Evolutionary conservation across 805 yeast genomes (phyloP), one percentile per base, ranked within the genome.

Genomic region (Suhomyces prunicola): DNA sequence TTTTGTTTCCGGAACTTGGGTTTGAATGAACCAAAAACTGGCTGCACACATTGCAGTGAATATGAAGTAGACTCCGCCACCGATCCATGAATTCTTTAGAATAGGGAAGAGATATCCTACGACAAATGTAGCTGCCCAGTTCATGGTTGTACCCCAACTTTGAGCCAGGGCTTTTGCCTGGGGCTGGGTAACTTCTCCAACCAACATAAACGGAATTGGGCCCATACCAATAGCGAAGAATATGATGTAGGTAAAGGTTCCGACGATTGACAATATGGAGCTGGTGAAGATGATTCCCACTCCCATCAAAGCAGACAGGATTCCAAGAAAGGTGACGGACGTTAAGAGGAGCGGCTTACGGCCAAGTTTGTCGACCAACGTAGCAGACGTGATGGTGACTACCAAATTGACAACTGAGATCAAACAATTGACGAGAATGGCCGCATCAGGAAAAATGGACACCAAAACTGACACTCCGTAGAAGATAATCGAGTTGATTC

Each of bases 211-310:
- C 42, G 99, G 99, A 51, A 94, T 91, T 6, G 99, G 99, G 0
- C 99, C 99, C 56, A 91, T 68, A 0, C 99, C 99, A 33, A 88
- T 73, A 0, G 97, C 98, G 74, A 93, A 94, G 26, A 90, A 81
- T 0, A 87, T 84, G 47, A 93, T 91, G 65, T 90, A 92, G 0
- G 79, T 64, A 50, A 90, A 81, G 0, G 91, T 86, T 9, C 91
- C 84, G 0, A 79, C 48, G 0, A 87, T 84, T 0, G 92, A 78
- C 12, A 86, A 55, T 0, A 70, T 31, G 0, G 88, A 74, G 48
- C 71, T 71, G 2, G 74, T 67, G 15, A 66, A 56, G 17, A 82
- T 63, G 39, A 93, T 86, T 2, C 96, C 93, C 22, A 81, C 44
- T 1, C 90, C 86, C 65, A 93, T 81, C 3, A 84, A 58, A 0